These are phyloP conservation scores for Candida glaebosa DNA, from an alignment of 805 yeast genomes.

Conservation along the genomic window DNA sequence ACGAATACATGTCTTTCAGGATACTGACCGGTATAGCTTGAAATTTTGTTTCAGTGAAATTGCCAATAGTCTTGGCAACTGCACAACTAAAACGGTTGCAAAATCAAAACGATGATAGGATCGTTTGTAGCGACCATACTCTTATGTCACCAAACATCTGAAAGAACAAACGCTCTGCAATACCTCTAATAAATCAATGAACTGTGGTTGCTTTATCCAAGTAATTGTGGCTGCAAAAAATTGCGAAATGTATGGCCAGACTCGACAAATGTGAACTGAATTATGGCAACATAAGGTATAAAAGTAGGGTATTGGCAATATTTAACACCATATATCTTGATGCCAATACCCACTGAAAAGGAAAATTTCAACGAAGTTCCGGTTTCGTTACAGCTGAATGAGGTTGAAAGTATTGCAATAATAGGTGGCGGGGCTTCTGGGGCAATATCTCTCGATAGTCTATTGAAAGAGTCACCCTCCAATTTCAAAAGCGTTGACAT, in stretches of 20 bases:
- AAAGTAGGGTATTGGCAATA: too few species aligned
- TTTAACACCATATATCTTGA: too few species aligned
- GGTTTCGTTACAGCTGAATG: slow-evolving; percentile 7
- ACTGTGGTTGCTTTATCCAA: not conserved
- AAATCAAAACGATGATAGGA: too few species aligned
- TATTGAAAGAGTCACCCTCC: slow-evolving; percentile 26
- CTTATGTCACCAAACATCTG: too few species aligned
- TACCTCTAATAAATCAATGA: too few species aligned
- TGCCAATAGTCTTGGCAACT: too few species aligned
- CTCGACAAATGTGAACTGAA: not conserved
- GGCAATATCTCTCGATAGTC: slow-evolving; percentile 35
- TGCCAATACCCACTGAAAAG: not conserved
- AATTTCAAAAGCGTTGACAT: slow-evolving; percentile 28
- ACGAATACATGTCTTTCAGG: too few species aligned
- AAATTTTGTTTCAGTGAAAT: too few species aligned
- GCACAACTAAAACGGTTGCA: too few species aligned
- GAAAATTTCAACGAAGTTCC: slow-evolving; percentile 9
- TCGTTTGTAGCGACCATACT: too few species aligned
- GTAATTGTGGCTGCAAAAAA: slow-evolving; percentile 1
- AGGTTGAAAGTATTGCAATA: slow-evolving; percentile 32
- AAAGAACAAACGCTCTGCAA: too few species aligned
- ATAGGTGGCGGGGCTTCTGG: slow-evolving; percentile 52
- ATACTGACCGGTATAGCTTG: too few species aligned
- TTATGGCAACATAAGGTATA: not conserved
- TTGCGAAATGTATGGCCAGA: not conserved